phyloP scores from a whole-genome alignment of 176 grass and related monocot genomes.

The Triticum urartu region DNA sequence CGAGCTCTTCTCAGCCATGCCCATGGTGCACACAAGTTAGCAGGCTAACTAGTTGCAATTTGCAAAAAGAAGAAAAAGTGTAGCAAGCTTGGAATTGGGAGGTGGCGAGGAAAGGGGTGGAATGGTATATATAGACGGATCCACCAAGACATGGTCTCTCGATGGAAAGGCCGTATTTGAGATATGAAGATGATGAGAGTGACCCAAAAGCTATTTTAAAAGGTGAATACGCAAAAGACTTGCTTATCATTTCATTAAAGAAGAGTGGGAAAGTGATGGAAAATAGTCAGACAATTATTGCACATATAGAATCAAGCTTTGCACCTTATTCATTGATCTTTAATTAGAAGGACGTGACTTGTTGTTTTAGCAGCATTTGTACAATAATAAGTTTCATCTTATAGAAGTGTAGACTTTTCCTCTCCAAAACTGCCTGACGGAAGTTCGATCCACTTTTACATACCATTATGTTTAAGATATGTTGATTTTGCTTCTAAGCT shows the following conservation, averaged over 20 bases:
- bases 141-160: neutral
- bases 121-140: neutral
- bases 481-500: neutral
- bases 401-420: neutral
- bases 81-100: slow-evolving; percentile 1
- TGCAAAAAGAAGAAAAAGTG: neutral
- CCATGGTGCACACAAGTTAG: neutral
- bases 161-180: neutral
- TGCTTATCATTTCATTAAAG: neutral
- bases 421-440: neutral
- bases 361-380: neutral
- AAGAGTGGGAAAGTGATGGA: neutral
- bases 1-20: slow-evolving; percentile 23
- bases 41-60: neutral
- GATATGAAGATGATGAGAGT: slow-evolving; percentile 10
- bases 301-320: neutral
- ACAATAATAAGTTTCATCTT: neutral
- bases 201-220: neutral
- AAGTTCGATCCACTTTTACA: neutral
- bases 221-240: neutral
- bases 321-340: neutral
- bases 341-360: neutral
- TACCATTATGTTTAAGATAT: neutral
- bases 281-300: slow-evolving; percentile 18
- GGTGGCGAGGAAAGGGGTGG: neutral